phyloP scores from a whole-genome alignment of 2,329 filamentous ascomycete species.

The Tolypocladium sp. region DNA sequence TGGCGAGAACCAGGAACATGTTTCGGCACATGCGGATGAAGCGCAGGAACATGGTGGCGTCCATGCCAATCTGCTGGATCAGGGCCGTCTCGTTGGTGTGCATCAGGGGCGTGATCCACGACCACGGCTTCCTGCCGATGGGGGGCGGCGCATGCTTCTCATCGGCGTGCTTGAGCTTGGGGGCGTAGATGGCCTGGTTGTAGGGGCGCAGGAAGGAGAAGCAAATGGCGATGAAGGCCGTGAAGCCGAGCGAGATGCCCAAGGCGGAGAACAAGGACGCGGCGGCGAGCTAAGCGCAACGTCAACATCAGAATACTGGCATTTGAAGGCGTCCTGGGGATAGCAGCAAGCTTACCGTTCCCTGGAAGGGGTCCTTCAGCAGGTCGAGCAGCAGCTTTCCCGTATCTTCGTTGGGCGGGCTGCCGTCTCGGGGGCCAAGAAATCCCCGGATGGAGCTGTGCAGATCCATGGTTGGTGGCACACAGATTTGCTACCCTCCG shows the following conservation, averaged over 20 bases:
- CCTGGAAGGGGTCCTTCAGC: conserved; percentile 40
- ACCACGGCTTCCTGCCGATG: conserved; percentile 76
- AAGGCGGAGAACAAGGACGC: conserved; percentile 68
- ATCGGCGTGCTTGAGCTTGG: conserved; percentile 87
- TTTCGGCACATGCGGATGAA: conserved; percentile 88
- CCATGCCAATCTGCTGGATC: conserved; percentile 77
- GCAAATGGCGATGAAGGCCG: conserved; percentile 60
- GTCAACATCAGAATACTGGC: not conserved
- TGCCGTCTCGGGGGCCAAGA: not conserved
- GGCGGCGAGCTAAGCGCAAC: conserved; percentile 15
- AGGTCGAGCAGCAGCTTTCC: conserved; percentile 37
- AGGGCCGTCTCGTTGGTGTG: conserved; percentile 68
- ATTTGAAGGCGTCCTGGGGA: not conserved
- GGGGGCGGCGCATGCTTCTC: conserved; percentile 81
- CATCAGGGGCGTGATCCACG: conserved; percentile 75
- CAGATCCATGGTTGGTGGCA: not conserved
- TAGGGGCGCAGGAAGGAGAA: conserved; percentile 90
- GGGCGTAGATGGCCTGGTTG: conserved; percentile 88
- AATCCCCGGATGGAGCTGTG: not conserved
- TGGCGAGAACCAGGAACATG: conserved; percentile 65
- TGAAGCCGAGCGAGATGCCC: conserved; percentile 69
- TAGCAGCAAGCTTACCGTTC: conserved; percentile 25
- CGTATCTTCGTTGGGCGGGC: conserved; percentile 12
- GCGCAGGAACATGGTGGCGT: conserved; percentile 83
- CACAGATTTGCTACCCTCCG: not conserved